Conservation (phyloP, 2,329 filamentous ascomycete species). For the Aspergillus alliaceus region DNA sequence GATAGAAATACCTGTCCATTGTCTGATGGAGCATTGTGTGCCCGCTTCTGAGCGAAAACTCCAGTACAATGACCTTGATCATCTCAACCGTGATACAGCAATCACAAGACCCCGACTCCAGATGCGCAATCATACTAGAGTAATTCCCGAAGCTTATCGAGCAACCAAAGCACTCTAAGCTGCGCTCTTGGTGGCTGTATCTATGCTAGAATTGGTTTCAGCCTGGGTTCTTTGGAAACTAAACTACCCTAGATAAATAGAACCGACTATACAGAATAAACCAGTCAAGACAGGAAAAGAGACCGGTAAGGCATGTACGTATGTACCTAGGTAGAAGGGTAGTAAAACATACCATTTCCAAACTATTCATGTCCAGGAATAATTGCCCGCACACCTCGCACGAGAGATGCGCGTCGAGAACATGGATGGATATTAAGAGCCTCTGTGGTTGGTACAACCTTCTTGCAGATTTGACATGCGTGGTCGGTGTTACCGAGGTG, state of each 20-base stretch:
- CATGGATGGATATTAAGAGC: neutral
- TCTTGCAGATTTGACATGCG: neutral
- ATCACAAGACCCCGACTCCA: neutral
- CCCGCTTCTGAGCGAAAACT: neutral
- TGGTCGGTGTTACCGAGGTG: neutral
- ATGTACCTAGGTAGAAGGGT: too few relatives aligned
- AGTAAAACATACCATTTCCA: neutral
- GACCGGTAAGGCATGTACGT: too few relatives aligned
- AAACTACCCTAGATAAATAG: too few relatives aligned
- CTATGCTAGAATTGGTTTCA: too few relatives aligned
- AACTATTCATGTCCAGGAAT: neutral
- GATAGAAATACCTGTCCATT: neutral
- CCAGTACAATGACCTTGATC: neutral
- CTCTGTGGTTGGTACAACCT: neutral
- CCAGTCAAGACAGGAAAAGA: neutral
- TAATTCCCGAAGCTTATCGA: neutral
- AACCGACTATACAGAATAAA: too few relatives aligned
- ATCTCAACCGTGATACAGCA: neutral
- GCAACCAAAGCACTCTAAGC: neutral
- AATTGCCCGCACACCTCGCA: neutral
- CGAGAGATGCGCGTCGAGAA: neutral
- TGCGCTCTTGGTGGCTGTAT: neutral
- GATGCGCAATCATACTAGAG: neutral
- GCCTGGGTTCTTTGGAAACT: too few relatives aligned
- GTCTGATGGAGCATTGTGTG: neutral